Conservation (phyloP, 2,329 filamentous ascomycete genomes). For the Alternaria metachromatica region DNA sequence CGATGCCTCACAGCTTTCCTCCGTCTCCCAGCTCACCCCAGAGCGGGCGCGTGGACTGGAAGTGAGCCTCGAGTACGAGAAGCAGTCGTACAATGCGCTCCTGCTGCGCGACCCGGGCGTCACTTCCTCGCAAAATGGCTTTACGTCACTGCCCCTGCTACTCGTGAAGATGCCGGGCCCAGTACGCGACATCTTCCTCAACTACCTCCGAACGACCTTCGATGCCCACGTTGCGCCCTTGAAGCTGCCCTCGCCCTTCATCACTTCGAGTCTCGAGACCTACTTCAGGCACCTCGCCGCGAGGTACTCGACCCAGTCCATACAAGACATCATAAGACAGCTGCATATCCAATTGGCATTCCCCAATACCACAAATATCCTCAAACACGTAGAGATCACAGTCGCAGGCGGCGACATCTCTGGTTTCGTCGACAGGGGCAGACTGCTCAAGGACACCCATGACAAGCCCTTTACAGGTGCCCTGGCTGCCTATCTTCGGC, state of each 20-base stretch:
- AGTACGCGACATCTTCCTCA: constrained; percentile 56
- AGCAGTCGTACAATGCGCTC: constrained; percentile 58
- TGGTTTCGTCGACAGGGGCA: constrained; percentile 42
- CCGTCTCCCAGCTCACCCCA: constrained; percentile 12
- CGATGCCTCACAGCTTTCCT: constrained; percentile 36
- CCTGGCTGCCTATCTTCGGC: constrained; percentile 47
- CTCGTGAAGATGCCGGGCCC: constrained; percentile 59
- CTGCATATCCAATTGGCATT: constrained; percentile 48
- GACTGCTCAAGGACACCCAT: constrained; percentile 15
- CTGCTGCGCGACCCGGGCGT: constrained; percentile 51
- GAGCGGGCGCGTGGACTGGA: constrained; percentile 53
- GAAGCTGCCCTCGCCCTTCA: constrained; percentile 53
- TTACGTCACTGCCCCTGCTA: constrained; percentile 59
- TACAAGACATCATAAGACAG: constrained; percentile 40
- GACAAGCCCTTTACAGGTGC: constrained; percentile 50
- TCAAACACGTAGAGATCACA: constrained; percentile 55
- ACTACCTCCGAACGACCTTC: constrained; percentile 59
- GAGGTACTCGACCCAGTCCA: constrained; percentile 34
- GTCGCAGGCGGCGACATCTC: constrained; percentile 51
- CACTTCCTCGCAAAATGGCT: constrained; percentile 41
- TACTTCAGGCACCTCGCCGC: constrained; percentile 67
- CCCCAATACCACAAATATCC: constrained; percentile 31
- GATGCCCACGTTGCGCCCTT: constrained; percentile 57
- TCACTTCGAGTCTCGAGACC: constrained; percentile 54
- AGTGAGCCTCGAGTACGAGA: constrained; percentile 59